Evolutionary conservation across 768 basidiomycete species (phyloP), one percentile per base, ranked within the genome.

Genomic region (Leccinum uliginosum): DNA sequence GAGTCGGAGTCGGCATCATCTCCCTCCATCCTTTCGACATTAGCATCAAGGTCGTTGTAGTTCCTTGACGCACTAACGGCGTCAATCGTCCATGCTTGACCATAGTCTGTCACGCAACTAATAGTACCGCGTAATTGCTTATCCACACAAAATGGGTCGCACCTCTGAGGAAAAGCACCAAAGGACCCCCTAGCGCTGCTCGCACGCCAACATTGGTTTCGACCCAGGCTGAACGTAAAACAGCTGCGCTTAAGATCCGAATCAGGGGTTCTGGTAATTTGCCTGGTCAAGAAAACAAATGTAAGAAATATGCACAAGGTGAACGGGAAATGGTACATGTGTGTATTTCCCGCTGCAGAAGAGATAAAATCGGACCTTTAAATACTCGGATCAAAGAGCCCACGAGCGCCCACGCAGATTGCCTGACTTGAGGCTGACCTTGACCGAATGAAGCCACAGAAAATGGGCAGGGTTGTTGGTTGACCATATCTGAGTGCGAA

Each of bases 141-240:
- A 9, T 30, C 15, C 21, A 29, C 6, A 32, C 23, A 15, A 43
- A 51, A 17, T 19, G 45, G 26, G 14, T 19, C 51, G 46, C 61
- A 91, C 93, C 84, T 72, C 81, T 83, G 43, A 96, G 71, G 64
- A 91, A 90, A 11, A 77, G 76, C 9, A 93, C 73, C 50, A 92
- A 65, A 0, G 89, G 87, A 40, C 81, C 80, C 77, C 87, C 87
- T 81, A 93, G 85, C 1, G 71, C 69, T 4, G 73, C 71, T 62
- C 87, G 85, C 3, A 96, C 93, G 3, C 75, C 75, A 2, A 75
- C 60, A 61, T 96, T 93, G 1, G 79, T 75, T 66, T 98, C 94
- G 0, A 82, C 69, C 80, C 84, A 87, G 12, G 80, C 79, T 12
- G 87, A 86, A n/a, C 85, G 81, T 44, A 94, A 72, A 6, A 86